A percentile compares a stretch with the other conserved stretches of the same genome.
Evolutionary conservation across 2,329 filamentous ascomycete genomes (phyloP).

Genomic region (Alternaria dauci): DNA sequence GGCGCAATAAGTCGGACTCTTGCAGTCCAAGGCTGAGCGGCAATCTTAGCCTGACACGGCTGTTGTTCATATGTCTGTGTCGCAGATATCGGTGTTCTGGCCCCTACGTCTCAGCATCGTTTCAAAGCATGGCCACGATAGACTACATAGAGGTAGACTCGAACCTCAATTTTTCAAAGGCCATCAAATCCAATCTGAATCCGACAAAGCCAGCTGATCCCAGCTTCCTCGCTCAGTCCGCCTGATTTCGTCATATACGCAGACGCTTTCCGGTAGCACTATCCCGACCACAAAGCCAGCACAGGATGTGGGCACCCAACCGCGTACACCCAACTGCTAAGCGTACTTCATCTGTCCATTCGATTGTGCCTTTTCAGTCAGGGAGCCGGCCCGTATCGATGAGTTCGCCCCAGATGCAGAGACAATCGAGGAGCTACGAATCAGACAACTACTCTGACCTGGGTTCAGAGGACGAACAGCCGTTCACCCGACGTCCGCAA

Average conservation of each 20-base stretch:
- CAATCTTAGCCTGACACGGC: constrained; percentile 17
- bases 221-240: background rate
- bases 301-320: constrained; percentile 47
- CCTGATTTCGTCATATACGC: background rate
- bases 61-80: constrained; percentile 28
- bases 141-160: constrained; percentile 11
- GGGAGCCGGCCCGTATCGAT: constrained; percentile 12
- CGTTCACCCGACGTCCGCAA: constrained; percentile 23
- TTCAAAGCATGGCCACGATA: constrained; percentile 35
- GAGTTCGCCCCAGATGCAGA: constrained; percentile 33
- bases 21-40: constrained; percentile 12
- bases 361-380: constrained; percentile 40
- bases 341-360: constrained; percentile 44
- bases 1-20: background rate
- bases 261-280: background rate
- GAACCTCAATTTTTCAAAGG: background rate
- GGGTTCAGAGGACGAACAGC: constrained; percentile 36
- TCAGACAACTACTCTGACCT: constrained; percentile 45
- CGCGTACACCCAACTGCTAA: constrained; percentile 36
- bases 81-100: constrained; percentile 29
- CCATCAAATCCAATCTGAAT: background rate
- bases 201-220: background rate
- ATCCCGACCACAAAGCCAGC: background rate
- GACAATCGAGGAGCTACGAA: constrained; percentile 40
- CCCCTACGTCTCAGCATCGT: constrained; percentile 45